Evolutionary conservation across 768 basidiomycete species (phyloP).

Genomic region (Daedalea quercina): DNA sequence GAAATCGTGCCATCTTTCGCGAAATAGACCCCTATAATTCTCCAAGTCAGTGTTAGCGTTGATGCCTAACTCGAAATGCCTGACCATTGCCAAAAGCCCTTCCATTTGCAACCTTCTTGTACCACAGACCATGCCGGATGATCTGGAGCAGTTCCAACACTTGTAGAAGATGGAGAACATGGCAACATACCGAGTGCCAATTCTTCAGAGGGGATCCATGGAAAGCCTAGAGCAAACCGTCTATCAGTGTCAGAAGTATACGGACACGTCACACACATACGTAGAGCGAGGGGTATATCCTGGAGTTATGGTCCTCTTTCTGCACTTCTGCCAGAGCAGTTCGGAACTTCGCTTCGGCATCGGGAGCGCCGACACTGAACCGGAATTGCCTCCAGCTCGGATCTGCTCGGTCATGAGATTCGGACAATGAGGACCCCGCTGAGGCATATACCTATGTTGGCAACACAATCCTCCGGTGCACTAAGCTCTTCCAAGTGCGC

Average conservation of each 20-base stretch:
- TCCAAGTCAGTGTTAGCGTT: conserved; percentile 1
- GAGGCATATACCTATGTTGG: conserved; percentile 39
- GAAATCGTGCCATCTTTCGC: conserved; percentile 51
- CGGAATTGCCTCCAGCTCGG: conserved; percentile 54
- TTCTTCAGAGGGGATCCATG: conserved; percentile 61
- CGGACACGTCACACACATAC: conserved; percentile 10
- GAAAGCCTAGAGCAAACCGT: conserved; percentile 41
- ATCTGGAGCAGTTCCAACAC: conserved; percentile 34
- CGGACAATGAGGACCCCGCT: neutral
- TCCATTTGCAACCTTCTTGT: conserved; percentile 46
- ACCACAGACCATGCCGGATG: conserved; percentile 68
- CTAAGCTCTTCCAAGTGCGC: conserved; percentile 62
- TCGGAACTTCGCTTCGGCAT: conserved; percentile 62
- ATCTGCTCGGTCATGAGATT: conserved; percentile 25
- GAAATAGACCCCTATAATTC: conserved; percentile 59
- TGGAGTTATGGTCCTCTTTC: conserved; percentile 31
- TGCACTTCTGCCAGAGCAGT: conserved; percentile 36
- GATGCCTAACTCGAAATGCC: neutral
- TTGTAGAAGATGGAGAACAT: neutral
- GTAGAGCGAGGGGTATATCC: conserved; percentile 33
- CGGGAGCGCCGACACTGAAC: conserved; percentile 65
- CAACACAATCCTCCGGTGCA: conserved; percentile 44
- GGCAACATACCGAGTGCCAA: conserved; percentile 56
- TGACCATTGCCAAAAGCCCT: conserved; percentile 58
- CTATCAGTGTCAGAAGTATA: neutral